A percentile compares a stretch with the other conserved stretches of the same genome.
Evolutionary conservation across 306 rosid species (phyloP).

Genomic region (Glycine soja): DNA sequence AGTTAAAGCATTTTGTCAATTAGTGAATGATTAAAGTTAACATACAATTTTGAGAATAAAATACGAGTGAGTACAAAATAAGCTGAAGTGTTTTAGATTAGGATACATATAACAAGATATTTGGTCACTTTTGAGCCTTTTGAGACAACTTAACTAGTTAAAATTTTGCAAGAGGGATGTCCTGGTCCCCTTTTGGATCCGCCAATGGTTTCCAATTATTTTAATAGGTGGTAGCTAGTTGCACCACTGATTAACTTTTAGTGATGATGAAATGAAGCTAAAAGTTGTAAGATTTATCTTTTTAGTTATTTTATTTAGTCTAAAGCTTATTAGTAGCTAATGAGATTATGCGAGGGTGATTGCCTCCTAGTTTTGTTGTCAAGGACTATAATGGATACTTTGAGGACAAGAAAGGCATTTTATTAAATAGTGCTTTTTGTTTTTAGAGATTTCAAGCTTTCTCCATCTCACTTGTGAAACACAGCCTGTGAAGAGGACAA

Average conservation of each 20-base stretch:
- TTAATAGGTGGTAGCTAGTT: slow-evolving; percentile 24
- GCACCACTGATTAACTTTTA: slow-evolving; percentile 47
- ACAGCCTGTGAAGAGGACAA: slow-evolving; percentile 45
- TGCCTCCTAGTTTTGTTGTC: slow-evolving; percentile 15
- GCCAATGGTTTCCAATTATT: slow-evolving; percentile 8
- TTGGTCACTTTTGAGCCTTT: background rate
- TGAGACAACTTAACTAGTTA: slow-evolving; percentile 11
- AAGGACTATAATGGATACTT: slow-evolving; percentile 63
- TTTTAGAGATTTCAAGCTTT: slow-evolving; percentile 21
- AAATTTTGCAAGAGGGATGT: background rate
- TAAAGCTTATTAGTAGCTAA: slow-evolving; percentile 45
- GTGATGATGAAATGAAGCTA: slow-evolving; percentile 51
- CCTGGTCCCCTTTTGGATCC: slow-evolving; percentile 25
- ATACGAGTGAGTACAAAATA: slow-evolving; percentile 26
- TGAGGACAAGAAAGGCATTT: slow-evolving; percentile 53
- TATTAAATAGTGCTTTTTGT: slow-evolving; percentile 27
- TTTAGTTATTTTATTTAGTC: slow-evolving; percentile 42
- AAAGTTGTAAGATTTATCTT: slow-evolving; percentile 38
- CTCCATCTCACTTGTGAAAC: slow-evolving; percentile 33
- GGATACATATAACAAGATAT: slow-evolving; percentile 9
- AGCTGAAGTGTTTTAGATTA: slow-evolving; percentile 20
- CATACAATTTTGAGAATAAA: background rate
- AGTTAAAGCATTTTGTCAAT: background rate
- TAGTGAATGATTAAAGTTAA: background rate
- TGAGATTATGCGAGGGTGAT: slow-evolving; percentile 5